phyloP scores from a whole-genome alignment of 2,329 filamentous ascomycete species.

The Aspergillus melleus region DNA sequence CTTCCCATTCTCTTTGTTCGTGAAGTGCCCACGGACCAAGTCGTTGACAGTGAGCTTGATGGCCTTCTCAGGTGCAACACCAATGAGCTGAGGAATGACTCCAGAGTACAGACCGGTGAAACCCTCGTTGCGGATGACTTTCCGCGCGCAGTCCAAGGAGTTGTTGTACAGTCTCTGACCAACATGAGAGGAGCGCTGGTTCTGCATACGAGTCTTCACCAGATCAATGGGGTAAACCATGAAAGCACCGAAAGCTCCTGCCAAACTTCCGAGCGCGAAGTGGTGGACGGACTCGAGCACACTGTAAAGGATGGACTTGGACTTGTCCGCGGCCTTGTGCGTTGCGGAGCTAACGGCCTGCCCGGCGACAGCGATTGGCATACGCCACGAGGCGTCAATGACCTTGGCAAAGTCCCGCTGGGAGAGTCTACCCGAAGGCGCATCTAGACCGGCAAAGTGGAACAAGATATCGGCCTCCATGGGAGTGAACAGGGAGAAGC shows the following conservation, averaged over 20 bases:
- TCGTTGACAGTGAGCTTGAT: slow-evolving; percentile 99
- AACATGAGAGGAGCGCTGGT: slow-evolving; percentile 80
- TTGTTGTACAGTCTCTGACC: slow-evolving; percentile 95
- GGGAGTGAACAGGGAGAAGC: slow-evolving; percentile 94
- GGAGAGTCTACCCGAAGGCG: slow-evolving; percentile 80
- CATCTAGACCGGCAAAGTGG: slow-evolving; percentile 92
- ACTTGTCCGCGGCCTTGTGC: slow-evolving; percentile 56
- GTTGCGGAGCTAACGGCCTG: slow-evolving; percentile 45
- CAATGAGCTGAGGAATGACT: slow-evolving; percentile 90
- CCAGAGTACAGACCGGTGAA: slow-evolving; percentile 89
- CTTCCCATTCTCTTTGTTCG: slow-evolving; percentile 68
- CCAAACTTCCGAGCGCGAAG: slow-evolving; percentile 84
- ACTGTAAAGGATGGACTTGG: slow-evolving; percentile 60
- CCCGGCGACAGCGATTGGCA: slow-evolving; percentile 57
- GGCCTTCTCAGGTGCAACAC: slow-evolving; percentile 98
- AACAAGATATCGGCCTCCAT: slow-evolving; percentile 99
- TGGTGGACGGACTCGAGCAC: slow-evolving; percentile 80
- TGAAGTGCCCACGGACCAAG: slow-evolving; percentile 74
- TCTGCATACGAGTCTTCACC: slow-evolving; percentile 98
- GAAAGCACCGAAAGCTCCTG: slow-evolving; percentile 95
- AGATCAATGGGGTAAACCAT: slow-evolving; percentile 99
- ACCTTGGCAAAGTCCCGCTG: slow-evolving; percentile 90
- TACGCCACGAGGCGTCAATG: slow-evolving; percentile 88
- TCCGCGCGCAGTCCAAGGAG: slow-evolving; percentile 90
- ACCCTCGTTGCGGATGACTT: slow-evolving; percentile 91